Evolutionary conservation across 2,329 filamentous ascomycete species (phyloP), one percentile per base, ranked within the genome.

Genomic region (Sclerotinia trifoliorum): DNA sequence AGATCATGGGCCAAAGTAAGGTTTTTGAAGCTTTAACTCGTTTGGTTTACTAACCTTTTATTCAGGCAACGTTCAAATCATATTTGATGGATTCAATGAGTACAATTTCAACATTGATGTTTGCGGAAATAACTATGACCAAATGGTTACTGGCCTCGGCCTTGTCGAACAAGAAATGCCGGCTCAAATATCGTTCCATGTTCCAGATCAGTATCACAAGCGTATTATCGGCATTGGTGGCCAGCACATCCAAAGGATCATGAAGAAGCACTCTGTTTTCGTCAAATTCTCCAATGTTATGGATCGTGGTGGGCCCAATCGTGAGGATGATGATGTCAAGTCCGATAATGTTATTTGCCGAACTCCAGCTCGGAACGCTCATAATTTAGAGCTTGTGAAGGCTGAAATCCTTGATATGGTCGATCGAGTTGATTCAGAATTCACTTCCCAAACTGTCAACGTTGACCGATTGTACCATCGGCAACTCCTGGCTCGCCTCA

Each of bases 41-140:
- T 13, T 26, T 35, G 8, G 24, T 1, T 39, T 19, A 26, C 54
- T 68, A 66, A 68, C 17, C 8, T 11, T 21, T n/a, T 21, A 15
- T 21, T 52, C 32, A 68, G 67, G 67, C 84, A 97, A 96, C 75
- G 95, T 99, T 17, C 95, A 99, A 80, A 98, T 99, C 77, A 94
- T 99, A 71, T 99, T 99, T 74, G 95, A 99, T 78, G 94, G 93
- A 71, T 99, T 98, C 83, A 97, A 97, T 80, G 95, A 99, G 82
- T 99, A 98, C 85, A 98, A 99, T 80, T 99, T 99, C 84, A 97
- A 98, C 80, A 99, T 99, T 73, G 95, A 99, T 77, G 94, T 99
- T 67, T 94, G 95, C 78, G 94, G 92, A 57, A 89, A 89, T 67
- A 91, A 92, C 74, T 98, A 97, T 78, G 94, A 97, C 72, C 93